A percentile compares a stretch with the other conserved stretches of the same genome.
Evolutionary conservation across 2,329 filamentous ascomycete genomes (phyloP).

Genomic region (Mycosphaerelloides madeirae): DNA sequence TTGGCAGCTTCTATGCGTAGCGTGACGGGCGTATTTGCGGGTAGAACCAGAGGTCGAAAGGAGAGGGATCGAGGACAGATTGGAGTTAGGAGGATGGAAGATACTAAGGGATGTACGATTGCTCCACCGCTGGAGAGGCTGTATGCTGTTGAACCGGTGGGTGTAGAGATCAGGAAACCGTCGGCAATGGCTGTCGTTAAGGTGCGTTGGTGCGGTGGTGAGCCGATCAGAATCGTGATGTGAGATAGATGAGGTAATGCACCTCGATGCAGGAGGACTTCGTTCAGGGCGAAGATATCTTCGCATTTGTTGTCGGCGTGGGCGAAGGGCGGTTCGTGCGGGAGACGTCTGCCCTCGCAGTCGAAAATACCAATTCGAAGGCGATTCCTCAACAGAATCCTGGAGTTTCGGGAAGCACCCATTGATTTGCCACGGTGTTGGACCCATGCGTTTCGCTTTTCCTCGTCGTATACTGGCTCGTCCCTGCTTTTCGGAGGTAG

Average conservation of each 20-base stretch:
- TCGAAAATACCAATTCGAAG: slow-evolving; percentile 82
- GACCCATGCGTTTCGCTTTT: slow-evolving; percentile 55
- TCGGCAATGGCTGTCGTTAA: slow-evolving; percentile 92
- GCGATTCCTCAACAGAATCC: slow-evolving; percentile 79
- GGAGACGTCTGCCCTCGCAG: slow-evolving; percentile 53
- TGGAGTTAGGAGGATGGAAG: slow-evolving; percentile 81
- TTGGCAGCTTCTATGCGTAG: slow-evolving; percentile 68
- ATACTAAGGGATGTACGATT: slow-evolving; percentile 90
- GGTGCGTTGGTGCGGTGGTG: slow-evolving; percentile 58
- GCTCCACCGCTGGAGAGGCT: slow-evolving; percentile 86
- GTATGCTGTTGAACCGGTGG: slow-evolving; percentile 93
- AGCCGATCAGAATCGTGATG: slow-evolving; percentile 82
- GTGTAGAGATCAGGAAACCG: slow-evolving; percentile 88
- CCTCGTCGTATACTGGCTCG: slow-evolving; percentile 16
- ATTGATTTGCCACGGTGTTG: slow-evolving; percentile 74
- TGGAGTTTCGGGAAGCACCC: slow-evolving; percentile 67
- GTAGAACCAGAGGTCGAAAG: slow-evolving; percentile 85
- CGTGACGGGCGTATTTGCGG: slow-evolving; percentile 77
- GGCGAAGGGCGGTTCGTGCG: slow-evolving; percentile 30
- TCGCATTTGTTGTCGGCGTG: slow-evolving; percentile 31
- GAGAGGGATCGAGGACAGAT: slow-evolving; percentile 90
- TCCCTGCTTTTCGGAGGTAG: slow-evolving; percentile 18
- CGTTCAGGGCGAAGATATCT: slow-evolving; percentile 76
- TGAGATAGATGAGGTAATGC: slow-evolving; percentile 85
- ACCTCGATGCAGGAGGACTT: slow-evolving; percentile 88